Evolutionary conservation across 805 yeast species (phyloP).

Genomic region (Kodamaea jinghongensis): DNA sequence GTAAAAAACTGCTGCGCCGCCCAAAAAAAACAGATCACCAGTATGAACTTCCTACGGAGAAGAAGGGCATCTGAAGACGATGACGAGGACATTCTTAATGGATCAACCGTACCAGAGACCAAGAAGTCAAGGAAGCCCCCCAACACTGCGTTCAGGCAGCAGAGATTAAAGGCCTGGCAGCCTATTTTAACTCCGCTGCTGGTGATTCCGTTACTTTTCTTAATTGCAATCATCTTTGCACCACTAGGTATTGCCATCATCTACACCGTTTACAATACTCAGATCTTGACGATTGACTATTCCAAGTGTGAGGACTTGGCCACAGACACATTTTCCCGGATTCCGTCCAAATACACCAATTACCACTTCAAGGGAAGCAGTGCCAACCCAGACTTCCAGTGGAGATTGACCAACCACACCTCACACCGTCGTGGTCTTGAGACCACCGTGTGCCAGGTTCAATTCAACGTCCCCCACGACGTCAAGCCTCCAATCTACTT

Average conservation of each 20-base stretch:
- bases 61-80: slow-evolving; percentile 26
- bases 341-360: slow-evolving; percentile 58
- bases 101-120: slow-evolving; percentile 9
- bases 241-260: slow-evolving; percentile 88
- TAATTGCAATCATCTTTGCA: slow-evolving; percentile 75
- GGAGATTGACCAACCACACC: slow-evolving; percentile 49
- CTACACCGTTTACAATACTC: slow-evolving; percentile 74
- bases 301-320: slow-evolving; percentile 57
- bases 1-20: neutral
- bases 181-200: slow-evolving; percentile 91
- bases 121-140: slow-evolving; percentile 42
- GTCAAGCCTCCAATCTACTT: slow-evolving; percentile 69
- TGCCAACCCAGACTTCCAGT: slow-evolving; percentile 50
- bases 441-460: slow-evolving; percentile 54
- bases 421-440: slow-evolving; percentile 33
- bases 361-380: slow-evolving; percentile 58
- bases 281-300: slow-evolving; percentile 72
- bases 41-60: slow-evolving; percentile 12
- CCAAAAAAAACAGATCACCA: neutral
- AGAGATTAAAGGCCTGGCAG: slow-evolving; percentile 67
- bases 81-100: slow-evolving; percentile 15
- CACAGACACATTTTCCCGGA: slow-evolving; percentile 36
- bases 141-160: slow-evolving; percentile 79
- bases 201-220: slow-evolving; percentile 77
- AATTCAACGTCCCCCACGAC: slow-evolving; percentile 69